A percentile compares a stretch with the other conserved stretches of the same genome.
Conservation (phyloP, 805 yeast genomes). For the Schwanniomyces vanrijiae region DNA sequence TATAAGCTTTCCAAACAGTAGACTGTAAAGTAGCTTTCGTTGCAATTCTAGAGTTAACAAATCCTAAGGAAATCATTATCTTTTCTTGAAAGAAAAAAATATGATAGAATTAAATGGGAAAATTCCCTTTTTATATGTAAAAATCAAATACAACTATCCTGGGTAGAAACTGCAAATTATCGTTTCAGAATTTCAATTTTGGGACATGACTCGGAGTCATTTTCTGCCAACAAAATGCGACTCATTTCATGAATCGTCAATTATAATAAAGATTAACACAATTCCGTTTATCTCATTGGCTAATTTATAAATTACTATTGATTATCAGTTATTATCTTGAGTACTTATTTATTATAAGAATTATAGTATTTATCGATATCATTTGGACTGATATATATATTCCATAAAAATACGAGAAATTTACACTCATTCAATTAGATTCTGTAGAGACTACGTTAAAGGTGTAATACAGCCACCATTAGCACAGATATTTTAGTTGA, state of each 20-base stretch:
- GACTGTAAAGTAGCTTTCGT: background rate
- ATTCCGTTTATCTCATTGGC: background rate
- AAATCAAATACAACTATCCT: background rate
- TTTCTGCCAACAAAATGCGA: background rate
- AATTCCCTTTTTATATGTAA: background rate
- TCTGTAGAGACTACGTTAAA: background rate
- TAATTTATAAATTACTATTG: background rate
- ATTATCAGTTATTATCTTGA: background rate
- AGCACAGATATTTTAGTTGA: background rate
- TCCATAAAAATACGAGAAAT: background rate
- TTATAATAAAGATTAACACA: background rate
- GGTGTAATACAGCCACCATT: background rate
- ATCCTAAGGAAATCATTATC: no score
- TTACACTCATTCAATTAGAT: background rate
- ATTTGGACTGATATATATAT: background rate
- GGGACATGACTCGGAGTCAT: constrained; percentile 1
- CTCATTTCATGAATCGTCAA: background rate
- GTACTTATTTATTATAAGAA: background rate
- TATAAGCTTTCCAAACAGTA: background rate
- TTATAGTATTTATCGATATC: background rate
- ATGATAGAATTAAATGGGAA: background rate
- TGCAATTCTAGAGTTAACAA: background rate
- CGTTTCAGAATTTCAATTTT: background rate
- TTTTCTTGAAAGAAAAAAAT: no score
- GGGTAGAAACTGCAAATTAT: background rate